These are phyloP conservation scores for Spathaspora sp. DNA, from an alignment of 805 yeast species.

Conservation along the genomic window DNA sequence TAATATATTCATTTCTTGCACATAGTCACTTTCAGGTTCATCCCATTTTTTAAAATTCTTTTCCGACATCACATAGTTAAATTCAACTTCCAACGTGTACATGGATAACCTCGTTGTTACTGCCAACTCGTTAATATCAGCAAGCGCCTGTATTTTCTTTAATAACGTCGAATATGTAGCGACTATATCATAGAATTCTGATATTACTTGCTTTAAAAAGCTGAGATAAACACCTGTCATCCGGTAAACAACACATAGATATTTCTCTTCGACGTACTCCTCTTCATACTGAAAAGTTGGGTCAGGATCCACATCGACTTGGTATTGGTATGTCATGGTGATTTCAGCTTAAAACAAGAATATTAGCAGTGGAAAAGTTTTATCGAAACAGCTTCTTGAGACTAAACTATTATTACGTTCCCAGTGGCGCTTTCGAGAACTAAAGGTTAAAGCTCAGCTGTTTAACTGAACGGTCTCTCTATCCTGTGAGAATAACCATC, in stretches of 20 bases:
- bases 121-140: constrained; percentile 35
- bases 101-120: constrained; percentile 22
- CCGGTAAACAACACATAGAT: background rate
- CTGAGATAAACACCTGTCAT: constrained; percentile 16
- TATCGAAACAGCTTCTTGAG: no score
- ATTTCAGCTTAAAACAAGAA: no score
- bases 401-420: no score
- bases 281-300: no score
- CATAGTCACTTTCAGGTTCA: constrained; percentile 25
- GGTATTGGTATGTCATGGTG: no score
- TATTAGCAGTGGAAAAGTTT: no score
- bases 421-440: no score
- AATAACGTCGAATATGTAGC: constrained; percentile 38
- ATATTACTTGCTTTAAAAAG: constrained; percentile 29
- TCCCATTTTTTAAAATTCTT: background rate
- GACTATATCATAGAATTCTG: constrained; percentile 33
- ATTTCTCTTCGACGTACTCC: no score
- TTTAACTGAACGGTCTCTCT: background rate
- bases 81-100: constrained; percentile 26
- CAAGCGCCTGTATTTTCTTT: constrained; percentile 36
- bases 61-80: constrained; percentile 15
- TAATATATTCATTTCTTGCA: constrained; percentile 16
- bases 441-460: background rate
- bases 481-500: background rate
- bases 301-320: no score